Evolutionary conservation across 176 grass and related monocot genomes (phyloP).

Genomic region (Lolium multiflorum): DNA sequence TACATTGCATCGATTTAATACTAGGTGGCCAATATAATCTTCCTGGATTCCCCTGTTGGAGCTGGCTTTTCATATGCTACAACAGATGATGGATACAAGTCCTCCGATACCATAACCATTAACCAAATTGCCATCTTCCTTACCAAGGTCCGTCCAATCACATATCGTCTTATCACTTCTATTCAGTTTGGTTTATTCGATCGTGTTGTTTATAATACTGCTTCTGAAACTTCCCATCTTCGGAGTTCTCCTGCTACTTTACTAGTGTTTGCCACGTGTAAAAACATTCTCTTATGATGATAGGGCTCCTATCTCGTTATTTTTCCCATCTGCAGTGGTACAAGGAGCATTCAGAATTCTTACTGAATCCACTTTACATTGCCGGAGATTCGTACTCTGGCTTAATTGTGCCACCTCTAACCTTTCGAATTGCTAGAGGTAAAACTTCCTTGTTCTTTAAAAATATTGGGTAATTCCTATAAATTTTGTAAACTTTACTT

Average conservation of each 20-base stretch:
- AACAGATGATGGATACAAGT: not conserved
- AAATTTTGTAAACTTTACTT: no score
- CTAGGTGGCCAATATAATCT: not conserved
- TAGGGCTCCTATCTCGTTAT: not conserved
- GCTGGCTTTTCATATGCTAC: not conserved
- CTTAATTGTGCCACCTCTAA: not conserved
- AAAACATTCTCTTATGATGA: not conserved
- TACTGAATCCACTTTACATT: not conserved
- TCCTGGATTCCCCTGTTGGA: not conserved
- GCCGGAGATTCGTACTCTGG: constrained; percentile 5
- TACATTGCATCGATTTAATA: no score
- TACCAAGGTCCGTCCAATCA: not conserved
- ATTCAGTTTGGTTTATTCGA: not conserved
- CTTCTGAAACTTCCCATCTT: not conserved
- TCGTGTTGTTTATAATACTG: not conserved
- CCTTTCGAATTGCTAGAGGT: not conserved
- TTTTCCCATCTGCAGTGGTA: not conserved
- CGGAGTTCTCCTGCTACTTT: not conserved
- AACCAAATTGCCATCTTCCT: not conserved
- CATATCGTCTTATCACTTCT: not conserved
- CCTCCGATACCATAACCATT: not conserved
- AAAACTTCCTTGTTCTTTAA: no score
- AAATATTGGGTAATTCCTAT: no score
- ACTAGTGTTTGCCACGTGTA: not conserved
- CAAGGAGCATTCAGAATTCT: not conserved